Evolutionary conservation across 176 grass and related monocot species (phyloP).

Genomic region (Juncus effusus): DNA sequence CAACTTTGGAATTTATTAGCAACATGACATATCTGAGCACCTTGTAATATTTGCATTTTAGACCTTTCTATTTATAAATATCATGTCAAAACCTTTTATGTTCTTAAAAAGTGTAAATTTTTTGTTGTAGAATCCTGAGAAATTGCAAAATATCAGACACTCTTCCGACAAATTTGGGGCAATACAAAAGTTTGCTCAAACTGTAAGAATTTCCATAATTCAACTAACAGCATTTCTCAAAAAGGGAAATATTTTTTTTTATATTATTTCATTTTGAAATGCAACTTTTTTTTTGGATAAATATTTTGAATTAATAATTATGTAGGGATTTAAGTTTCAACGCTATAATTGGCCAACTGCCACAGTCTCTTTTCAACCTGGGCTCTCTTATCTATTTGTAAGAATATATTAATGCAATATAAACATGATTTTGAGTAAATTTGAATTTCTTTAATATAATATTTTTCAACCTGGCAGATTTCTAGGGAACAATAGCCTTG

Average conservation of each 20-base stretch:
- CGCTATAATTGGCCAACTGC: conserved; percentile 66
- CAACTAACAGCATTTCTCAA: background rate
- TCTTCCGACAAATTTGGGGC: conserved; percentile 43
- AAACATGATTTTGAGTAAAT: background rate
- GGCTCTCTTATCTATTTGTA: conserved; percentile 41
- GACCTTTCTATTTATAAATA: background rate
- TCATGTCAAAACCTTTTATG: too few species aligned
- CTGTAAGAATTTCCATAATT: conserved; percentile 2
- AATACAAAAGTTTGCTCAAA: conserved; percentile 16
- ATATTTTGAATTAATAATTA: too few species aligned
- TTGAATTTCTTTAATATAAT: background rate
- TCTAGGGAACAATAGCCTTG: conserved; percentile 84
- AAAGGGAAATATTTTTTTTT: too few species aligned
- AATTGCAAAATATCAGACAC: conserved; percentile 69
- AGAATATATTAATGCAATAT: conserved; percentile 12
- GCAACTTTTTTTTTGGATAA: background rate
- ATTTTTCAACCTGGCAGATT: conserved; percentile 51
- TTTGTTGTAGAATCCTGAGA: conserved; percentile 53
- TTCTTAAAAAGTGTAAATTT: background rate
- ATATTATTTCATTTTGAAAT: too few species aligned
- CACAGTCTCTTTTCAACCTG: conserved; percentile 47
- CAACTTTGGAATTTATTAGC: conserved; percentile 45
- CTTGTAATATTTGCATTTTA: conserved; percentile 32
- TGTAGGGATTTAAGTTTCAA: conserved; percentile 91
- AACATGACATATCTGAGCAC: conserved; percentile 47